These are phyloP conservation scores for Lepidopterella palustris DNA, from an alignment of 495 filamentous ascomycete genomes.

Conservation along the genomic window DNA sequence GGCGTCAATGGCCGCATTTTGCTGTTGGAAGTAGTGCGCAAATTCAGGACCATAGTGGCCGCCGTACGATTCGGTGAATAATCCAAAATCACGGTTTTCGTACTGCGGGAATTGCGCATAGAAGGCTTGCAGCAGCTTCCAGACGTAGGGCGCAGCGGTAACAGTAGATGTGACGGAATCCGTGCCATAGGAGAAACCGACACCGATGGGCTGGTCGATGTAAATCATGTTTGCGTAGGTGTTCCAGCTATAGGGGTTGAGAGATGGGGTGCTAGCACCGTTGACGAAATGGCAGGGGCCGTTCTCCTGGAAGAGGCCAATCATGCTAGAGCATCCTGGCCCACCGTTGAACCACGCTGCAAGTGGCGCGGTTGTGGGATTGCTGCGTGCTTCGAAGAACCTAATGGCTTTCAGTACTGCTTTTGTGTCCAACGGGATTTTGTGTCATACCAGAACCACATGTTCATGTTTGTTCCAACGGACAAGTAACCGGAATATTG, in stretches of 20 bases:
- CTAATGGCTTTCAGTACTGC: constrained; percentile 12
- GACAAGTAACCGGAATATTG: constrained; percentile 53
- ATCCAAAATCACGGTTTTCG: constrained; percentile 47
- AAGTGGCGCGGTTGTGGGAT: constrained; percentile 45
- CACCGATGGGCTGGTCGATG: constrained; percentile 58
- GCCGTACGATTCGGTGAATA: constrained; percentile 53
- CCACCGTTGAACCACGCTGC: constrained; percentile 54
- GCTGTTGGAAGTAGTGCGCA: constrained; percentile 44
- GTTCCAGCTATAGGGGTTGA: constrained; percentile 57
- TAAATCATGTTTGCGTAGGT: constrained; percentile 59
- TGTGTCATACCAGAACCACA: constrained; percentile 46
- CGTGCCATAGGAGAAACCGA: constrained; percentile 57
- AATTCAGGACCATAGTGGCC: constrained; percentile 53
- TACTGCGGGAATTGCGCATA: constrained; percentile 49
- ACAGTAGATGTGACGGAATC: constrained; percentile 44
- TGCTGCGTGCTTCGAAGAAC: constrained; percentile 48
- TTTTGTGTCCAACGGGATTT: background rate
- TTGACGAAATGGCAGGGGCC: constrained; percentile 57
- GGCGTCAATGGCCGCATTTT: constrained; percentile 43
- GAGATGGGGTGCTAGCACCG: constrained; percentile 43
- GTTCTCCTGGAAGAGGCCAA: constrained; percentile 58
- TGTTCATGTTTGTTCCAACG: constrained; percentile 47
- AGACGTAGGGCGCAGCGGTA: constrained; percentile 49
- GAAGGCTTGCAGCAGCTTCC: constrained; percentile 52
- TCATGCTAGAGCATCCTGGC: constrained; percentile 53